phyloP scores from a whole-genome alignment of 306 rosid species.

The Acacia acuminata region DNA sequence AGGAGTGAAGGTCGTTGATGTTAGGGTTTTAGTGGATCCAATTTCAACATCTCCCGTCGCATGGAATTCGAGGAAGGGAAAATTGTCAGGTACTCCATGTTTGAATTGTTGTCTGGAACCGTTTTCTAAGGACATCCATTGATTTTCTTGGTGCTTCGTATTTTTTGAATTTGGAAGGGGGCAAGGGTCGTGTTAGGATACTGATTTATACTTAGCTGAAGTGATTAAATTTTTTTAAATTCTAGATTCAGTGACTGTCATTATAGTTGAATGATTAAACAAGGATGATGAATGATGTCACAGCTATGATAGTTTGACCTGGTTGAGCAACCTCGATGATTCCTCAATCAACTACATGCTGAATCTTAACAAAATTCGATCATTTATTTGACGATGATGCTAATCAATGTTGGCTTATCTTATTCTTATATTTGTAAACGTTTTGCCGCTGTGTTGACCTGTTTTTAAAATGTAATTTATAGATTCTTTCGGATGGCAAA shows the following conservation, averaged over 20 bases:
- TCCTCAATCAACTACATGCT: not conserved
- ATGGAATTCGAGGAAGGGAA: slow-evolving; percentile 61
- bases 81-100: slow-evolving; percentile 54
- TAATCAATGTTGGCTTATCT: slow-evolving; percentile 43
- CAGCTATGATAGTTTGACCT: not conserved
- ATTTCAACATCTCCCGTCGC: slow-evolving; percentile 16
- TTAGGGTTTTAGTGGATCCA: slow-evolving; percentile 34
- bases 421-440: not conserved
- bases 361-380: not conserved
- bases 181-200: not conserved
- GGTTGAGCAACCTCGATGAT: not conserved
- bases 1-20: not conserved
- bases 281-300: not conserved
- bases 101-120: not conserved
- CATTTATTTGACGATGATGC: slow-evolving; percentile 44
- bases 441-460: not conserved
- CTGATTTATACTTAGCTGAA: not conserved
- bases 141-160: not conserved
- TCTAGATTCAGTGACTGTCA: not conserved
- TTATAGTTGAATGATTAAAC: not conserved
- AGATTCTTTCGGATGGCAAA: slow-evolving; percentile 79
- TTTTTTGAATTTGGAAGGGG: not conserved
- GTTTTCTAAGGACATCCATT: not conserved
- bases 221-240: not conserved
- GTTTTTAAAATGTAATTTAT: slow-evolving; percentile 26